Percentiles rank a stretch among this genome's conserved stretches.
These are phyloP conservation scores for Citrus unshiu DNA, from an alignment of 345 rosid genomes.

Conservation along the genomic window DNA sequence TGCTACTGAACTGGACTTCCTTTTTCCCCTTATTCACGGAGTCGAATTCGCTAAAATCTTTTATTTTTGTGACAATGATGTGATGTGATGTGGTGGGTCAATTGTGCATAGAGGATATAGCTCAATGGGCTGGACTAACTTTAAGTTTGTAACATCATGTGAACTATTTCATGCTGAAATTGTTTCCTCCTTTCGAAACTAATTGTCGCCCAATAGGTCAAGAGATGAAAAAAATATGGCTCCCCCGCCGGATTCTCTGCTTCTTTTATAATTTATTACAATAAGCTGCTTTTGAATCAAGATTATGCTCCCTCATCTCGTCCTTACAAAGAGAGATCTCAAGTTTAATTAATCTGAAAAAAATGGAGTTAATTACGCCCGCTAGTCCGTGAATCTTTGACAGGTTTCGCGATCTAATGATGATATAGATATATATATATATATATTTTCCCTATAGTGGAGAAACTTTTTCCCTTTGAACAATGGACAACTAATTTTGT, in stretches of 20 bases:
- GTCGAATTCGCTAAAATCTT: conserved; percentile 12
- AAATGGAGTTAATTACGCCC: conserved; percentile 28
- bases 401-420: neutral
- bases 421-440: neutral
- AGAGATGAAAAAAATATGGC: neutral
- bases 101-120: neutral
- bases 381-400: conserved; percentile 9
- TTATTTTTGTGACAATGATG: conserved; percentile 3
- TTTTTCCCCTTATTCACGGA: conserved; percentile 27
- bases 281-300: neutral
- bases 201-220: neutral
- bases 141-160: neutral
- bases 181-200: neutral
- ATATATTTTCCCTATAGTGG: no score
- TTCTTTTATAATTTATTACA: neutral
- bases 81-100: conserved; percentile 14
- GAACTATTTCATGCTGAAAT: neutral
- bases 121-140: neutral
- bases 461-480: neutral
- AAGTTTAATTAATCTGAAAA: neutral
- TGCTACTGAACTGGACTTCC: neutral
- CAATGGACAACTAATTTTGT: neutral
- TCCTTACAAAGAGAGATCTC: neutral
- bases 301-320: neutral
- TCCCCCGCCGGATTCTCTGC: neutral